Percentiles rank a stretch among this genome's conserved stretches.
Conservation (phyloP, 208 protist genomes). For the Leptomonas pyrrhocoris region DNA sequence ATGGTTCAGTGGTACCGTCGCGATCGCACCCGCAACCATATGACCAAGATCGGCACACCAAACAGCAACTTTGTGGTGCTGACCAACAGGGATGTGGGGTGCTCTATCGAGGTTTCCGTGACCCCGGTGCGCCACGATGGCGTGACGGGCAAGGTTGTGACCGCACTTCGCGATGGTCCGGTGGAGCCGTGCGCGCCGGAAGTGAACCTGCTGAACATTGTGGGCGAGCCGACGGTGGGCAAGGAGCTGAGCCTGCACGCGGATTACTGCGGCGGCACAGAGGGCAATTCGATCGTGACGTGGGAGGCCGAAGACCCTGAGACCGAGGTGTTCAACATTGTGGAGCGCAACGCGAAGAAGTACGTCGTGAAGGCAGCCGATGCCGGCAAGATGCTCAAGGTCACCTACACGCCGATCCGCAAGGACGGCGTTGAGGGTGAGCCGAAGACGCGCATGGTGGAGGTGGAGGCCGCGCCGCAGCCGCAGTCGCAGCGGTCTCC, state of each 20-base stretch:
- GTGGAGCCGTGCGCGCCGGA: constrained; percentile 63
- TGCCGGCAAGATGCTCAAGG: constrained; percentile 71
- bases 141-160: constrained; percentile 64
- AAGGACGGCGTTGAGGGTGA: constrained; percentile 76
- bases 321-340: constrained; percentile 57
- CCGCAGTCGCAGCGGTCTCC: constrained; percentile 19
- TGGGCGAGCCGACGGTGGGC: constrained; percentile 63
- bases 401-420: constrained; percentile 87
- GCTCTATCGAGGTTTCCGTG: constrained; percentile 82
- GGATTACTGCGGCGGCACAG: constrained; percentile 78
- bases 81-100: constrained; percentile 80
- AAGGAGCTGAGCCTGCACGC: constrained; percentile 66
- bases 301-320: constrained; percentile 77
- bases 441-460: constrained; percentile 65
- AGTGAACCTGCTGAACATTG: constrained; percentile 68
- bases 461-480: constrained; percentile 33
- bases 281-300: constrained; percentile 66
- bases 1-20: constrained; percentile 91
- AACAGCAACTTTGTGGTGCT: constrained; percentile 76
- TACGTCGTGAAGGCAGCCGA: constrained; percentile 76
- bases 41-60: constrained; percentile 64
- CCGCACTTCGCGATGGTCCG: constrained; percentile 42
- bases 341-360: constrained; percentile 47
- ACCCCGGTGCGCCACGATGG: constrained; percentile 88
- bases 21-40: constrained; percentile 44